Evolutionary conservation across 768 basidiomycete genomes (phyloP).

Genomic region (Auricularia sp.): DNA sequence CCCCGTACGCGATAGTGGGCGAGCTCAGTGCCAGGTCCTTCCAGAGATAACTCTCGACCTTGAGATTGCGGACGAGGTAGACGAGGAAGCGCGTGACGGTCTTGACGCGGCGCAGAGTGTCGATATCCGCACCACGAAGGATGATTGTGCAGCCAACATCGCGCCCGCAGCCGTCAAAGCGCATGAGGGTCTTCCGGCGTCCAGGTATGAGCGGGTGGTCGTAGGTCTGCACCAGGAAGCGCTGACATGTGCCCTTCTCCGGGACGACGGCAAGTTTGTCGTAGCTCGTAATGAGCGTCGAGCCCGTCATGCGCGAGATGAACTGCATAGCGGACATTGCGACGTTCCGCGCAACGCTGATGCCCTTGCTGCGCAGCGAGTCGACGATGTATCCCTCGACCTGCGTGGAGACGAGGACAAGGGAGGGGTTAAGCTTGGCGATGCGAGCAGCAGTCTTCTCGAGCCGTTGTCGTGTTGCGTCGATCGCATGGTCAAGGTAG

Average conservation of each 20-base stretch:
- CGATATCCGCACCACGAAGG: slow-evolving; percentile 76
- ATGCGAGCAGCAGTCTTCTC: slow-evolving; percentile 81
- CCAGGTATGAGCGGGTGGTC: slow-evolving; percentile 94
- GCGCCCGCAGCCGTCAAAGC: slow-evolving; percentile 89
- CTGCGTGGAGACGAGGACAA: slow-evolving; percentile 55
- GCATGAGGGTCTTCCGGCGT: slow-evolving; percentile 90
- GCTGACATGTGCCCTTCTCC: slow-evolving; percentile 69
- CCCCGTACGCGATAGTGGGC: slow-evolving; percentile 23
- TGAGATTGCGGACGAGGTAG: slow-evolving; percentile 86
- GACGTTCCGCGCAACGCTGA: slow-evolving; percentile 84
- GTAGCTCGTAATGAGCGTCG: slow-evolving; percentile 91
- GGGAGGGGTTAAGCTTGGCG: slow-evolving; percentile 81
- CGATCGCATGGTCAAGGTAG: slow-evolving; percentile 83
- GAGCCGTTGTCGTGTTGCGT: slow-evolving; percentile 91
- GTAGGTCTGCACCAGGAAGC: slow-evolving; percentile 84
- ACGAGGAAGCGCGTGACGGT: slow-evolving; percentile 86
- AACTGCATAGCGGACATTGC: slow-evolving; percentile 81
- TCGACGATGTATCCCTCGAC: neutral
- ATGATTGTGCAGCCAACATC: slow-evolving; percentile 95
- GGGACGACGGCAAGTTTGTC: slow-evolving; percentile 66
- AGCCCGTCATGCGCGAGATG: slow-evolving; percentile 89
- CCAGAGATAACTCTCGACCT: slow-evolving; percentile 91
- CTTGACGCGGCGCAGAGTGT: slow-evolving; percentile 77
- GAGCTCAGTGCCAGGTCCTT: slow-evolving; percentile 76
- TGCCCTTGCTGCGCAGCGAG: slow-evolving; percentile 39